Percentiles rank a stretch among this genome's conserved stretches.
Conservation (phyloP, 805 yeast genomes). For the Diddensiella caesifluorescens region DNA sequence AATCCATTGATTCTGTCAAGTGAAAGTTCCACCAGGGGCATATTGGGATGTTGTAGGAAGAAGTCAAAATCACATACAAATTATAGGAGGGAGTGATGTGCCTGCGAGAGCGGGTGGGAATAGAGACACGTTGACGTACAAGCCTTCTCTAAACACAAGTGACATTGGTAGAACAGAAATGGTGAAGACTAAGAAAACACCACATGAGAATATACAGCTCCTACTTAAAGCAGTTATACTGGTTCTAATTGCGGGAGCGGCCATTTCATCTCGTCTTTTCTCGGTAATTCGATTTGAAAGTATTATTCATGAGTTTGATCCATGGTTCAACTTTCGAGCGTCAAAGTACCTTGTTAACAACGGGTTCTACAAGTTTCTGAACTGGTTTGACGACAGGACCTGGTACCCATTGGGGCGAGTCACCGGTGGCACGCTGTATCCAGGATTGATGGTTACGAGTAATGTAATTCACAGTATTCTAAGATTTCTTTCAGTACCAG, state of each 20-base stretch:
- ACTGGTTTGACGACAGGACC: conserved; percentile 98
- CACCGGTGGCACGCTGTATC: conserved; percentile 97
- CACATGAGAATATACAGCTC: conserved; percentile 24
- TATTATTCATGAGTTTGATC: conserved; percentile 88
- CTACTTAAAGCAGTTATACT: conserved; percentile 64
- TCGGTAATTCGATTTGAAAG: conserved; percentile 95
- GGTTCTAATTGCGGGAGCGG: conserved; percentile 80
- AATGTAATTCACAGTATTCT: conserved; percentile 79
- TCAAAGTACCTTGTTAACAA: conserved; percentile 83
- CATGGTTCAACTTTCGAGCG: conserved; percentile 76
- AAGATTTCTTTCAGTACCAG: conserved; percentile 59
- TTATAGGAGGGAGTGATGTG: no score
- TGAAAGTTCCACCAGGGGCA: not conserved
- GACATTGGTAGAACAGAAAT: no score
- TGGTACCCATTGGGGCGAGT: conserved; percentile 99
- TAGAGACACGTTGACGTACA: no score
- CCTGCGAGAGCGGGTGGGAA: no score
- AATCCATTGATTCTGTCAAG: not conserved
- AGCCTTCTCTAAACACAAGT: no score
- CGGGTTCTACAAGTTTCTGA: conserved; percentile 84
- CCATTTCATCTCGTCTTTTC: conserved; percentile 84
- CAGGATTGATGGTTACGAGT: conserved; percentile 98
- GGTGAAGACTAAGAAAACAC: no score
- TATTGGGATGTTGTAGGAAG: no score
- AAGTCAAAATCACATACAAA: no score